Percentiles rank a stretch among this genome's conserved stretches.
These are phyloP conservation scores for Larix kaempferi DNA, from an alignment of 75 land plant species.

Conservation along the genomic window DNA sequence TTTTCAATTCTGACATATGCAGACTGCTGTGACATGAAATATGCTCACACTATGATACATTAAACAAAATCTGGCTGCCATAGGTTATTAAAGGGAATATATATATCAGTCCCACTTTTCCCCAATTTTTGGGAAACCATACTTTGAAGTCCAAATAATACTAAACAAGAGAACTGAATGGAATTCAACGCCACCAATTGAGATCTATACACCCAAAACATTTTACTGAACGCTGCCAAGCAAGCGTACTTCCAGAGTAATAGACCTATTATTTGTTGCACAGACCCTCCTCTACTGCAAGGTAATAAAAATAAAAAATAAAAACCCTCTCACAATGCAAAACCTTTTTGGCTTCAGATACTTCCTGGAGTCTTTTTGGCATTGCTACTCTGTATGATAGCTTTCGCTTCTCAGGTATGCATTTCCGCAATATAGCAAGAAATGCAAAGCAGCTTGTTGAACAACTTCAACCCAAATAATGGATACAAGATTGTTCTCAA, in stretches of 20 bases:
- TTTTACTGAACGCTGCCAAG: background rate
- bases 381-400: background rate
- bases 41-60: background rate
- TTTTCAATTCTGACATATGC: slow-evolving; percentile 5
- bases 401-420: background rate
- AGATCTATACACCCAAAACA: background rate
- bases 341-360: background rate
- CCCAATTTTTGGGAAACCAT: background rate
- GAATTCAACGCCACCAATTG: background rate
- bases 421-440: background rate
- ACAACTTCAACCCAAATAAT: background rate
- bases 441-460: background rate
- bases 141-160: background rate
- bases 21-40: slow-evolving; percentile 9
- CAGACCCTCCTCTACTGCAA: background rate
- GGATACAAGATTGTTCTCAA: background rate
- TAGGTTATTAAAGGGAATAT: slow-evolving; percentile 5
- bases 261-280: background rate
- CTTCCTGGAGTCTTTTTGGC: background rate
- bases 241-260: background rate
- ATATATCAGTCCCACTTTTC: background rate
- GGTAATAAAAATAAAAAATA: too few species aligned
- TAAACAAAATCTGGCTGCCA: background rate
- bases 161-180: background rate
- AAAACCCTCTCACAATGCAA: background rate